Evolutionary conservation across 2,329 filamentous ascomycete species (phyloP).

Genomic region (Mollisiaceae sp.): DNA sequence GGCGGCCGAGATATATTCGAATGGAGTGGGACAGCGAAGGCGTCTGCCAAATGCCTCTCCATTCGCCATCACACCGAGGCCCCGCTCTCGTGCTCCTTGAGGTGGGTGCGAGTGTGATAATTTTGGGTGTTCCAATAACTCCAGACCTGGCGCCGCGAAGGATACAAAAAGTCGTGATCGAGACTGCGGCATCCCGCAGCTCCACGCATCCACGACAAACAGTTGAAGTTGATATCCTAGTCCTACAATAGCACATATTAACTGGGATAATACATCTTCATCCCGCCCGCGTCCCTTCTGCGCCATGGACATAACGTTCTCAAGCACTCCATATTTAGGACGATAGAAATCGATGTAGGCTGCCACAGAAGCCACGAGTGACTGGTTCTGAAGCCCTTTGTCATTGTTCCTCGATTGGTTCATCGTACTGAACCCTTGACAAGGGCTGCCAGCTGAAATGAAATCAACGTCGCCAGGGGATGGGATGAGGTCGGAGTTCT

Average conservation of each 20-base stretch:
- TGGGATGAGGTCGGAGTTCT: constrained; percentile 53
- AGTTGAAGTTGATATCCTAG: constrained; percentile 78
- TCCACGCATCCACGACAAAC: constrained; percentile 71
- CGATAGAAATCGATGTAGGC: constrained; percentile 76
- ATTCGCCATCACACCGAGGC: constrained; percentile 64
- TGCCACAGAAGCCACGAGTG: constrained; percentile 77
- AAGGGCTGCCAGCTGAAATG: constrained; percentile 76
- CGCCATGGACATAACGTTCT: constrained; percentile 75
- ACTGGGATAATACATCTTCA: constrained; percentile 73
- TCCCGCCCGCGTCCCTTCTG: constrained; percentile 48
- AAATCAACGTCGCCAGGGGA: constrained; percentile 68
- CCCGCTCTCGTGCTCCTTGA: constrained; percentile 35
- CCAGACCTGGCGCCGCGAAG: constrained; percentile 70
- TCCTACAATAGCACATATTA: constrained; percentile 74
- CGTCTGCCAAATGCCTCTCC: constrained; percentile 63
- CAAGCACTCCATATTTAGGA: constrained; percentile 75
- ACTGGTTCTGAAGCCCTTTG: constrained; percentile 70
- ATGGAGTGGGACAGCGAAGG: constrained; percentile 59
- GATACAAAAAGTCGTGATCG: constrained; percentile 73
- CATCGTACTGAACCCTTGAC: constrained; percentile 73
- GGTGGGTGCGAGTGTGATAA: constrained; percentile 68
- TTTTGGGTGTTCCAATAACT: constrained; percentile 59
- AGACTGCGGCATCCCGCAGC: constrained; percentile 67
- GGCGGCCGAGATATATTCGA: constrained; percentile 58
- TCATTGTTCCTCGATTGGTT: constrained; percentile 62